Evolutionary conservation across 768 basidiomycete species (phyloP).

Genomic region (Mycena metata): DNA sequence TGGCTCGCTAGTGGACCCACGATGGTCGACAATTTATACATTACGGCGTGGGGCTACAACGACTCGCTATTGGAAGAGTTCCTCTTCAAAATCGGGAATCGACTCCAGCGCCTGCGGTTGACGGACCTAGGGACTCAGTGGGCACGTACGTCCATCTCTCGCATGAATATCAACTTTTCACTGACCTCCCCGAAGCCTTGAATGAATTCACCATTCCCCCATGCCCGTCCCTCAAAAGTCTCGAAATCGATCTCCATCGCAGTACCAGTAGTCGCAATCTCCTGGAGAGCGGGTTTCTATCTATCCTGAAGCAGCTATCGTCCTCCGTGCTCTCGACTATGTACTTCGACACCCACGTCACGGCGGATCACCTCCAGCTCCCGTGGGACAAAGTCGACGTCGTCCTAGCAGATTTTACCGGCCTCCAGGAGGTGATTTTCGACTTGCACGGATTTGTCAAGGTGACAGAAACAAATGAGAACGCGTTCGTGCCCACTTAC

Average conservation of each 20-base stretch:
- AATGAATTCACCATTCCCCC: neutral
- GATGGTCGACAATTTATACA: neutral
- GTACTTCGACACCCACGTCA: neutral
- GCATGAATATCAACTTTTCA: no score
- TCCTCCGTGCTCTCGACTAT: neutral
- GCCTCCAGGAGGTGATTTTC: neutral
- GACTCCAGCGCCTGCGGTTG: neutral
- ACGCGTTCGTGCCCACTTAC: no score
- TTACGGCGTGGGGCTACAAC: neutral
- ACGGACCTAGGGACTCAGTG: no score
- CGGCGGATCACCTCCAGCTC: neutral
- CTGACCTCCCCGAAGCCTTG: no score
- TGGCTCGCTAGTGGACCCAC: neutral
- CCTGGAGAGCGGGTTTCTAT: neutral
- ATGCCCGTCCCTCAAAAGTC: neutral
- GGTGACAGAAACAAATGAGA: no score
- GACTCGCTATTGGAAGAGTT: neutral
- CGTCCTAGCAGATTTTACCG: neutral
- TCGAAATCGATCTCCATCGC: neutral
- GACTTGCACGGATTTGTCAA: neutral
- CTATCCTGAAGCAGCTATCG: neutral
- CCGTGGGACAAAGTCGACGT: slow-evolving; percentile 4
- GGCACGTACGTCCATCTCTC: no score
- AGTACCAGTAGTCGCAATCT: neutral
- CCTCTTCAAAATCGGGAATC: neutral